phyloP scores from a whole-genome alignment of 768 basidiomycete species.

The Phanerodontia chrysosporium region DNA sequence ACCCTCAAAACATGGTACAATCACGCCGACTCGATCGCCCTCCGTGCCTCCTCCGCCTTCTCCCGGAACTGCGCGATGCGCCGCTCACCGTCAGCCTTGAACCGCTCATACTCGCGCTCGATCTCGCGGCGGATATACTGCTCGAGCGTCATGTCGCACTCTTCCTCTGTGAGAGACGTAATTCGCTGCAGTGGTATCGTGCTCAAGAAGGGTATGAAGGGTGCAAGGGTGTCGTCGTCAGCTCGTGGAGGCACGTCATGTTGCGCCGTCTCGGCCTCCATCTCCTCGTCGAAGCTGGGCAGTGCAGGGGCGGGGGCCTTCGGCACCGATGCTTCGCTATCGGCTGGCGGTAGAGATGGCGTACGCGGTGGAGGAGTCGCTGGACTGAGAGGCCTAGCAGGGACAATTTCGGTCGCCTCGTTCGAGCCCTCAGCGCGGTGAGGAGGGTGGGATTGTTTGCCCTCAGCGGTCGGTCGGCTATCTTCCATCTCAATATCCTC shows the following conservation, averaged over 20 bases:
- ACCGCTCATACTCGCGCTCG: conserved; percentile 57
- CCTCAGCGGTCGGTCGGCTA: not conserved
- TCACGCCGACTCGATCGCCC: conserved; percentile 30
- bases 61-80: conserved; percentile 46
- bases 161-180: conserved; percentile 50
- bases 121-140: conserved; percentile 81
- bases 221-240: conserved; percentile 1
- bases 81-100: conserved; percentile 47
- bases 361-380: conserved; percentile 3
- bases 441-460: not conserved
- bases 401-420: not conserved
- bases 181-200: conserved; percentile 22
- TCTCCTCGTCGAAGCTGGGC: conserved; percentile 12
- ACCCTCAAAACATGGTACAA: not conserved
- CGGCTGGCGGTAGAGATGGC: conserved; percentile 4
- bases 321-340: not conserved
- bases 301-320: conserved; percentile 1
- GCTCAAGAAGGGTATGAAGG: conserved; percentile 22
- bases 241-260: not conserved
- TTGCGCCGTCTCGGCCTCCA: not conserved
- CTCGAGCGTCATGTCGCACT: conserved; percentile 77
- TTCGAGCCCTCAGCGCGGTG: not conserved
- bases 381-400: not conserved
- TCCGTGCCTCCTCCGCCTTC: conserved; percentile 34
- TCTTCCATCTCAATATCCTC: not conserved